Evolutionary conservation across 208 protist genomes (phyloP).

Genomic region (Trypanosoma caninum): DNA sequence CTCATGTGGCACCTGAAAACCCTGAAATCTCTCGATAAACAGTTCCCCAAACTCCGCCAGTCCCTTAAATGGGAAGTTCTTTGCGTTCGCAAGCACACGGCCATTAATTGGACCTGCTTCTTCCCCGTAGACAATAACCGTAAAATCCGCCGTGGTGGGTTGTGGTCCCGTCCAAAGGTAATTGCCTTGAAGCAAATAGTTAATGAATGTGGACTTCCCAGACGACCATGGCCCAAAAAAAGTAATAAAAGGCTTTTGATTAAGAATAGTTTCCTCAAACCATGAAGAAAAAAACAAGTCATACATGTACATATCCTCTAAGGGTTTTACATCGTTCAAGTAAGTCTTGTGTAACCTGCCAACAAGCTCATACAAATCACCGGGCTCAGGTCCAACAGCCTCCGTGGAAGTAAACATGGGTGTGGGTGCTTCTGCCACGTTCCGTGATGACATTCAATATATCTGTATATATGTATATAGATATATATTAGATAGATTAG

Average conservation of each 20-base stretch:
- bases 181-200: slow-evolving; percentile 70
- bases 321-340: slow-evolving; percentile 43
- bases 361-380: slow-evolving; percentile 35
- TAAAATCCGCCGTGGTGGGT: slow-evolving; percentile 80
- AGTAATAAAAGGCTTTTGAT: slow-evolving; percentile 59
- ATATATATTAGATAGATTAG: too few relatives aligned
- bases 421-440: background rate
- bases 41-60: slow-evolving; percentile 81
- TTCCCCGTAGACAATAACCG: slow-evolving; percentile 63
- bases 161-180: slow-evolving; percentile 74
- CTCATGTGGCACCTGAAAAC: slow-evolving; percentile 67
- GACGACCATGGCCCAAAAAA: slow-evolving; percentile 79
- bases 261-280: slow-evolving; percentile 66
- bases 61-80: slow-evolving; percentile 87
- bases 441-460: background rate
- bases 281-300: slow-evolving; percentile 47
- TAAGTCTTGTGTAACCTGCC: slow-evolving; percentile 54
- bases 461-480: background rate
- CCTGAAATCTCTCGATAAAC: slow-evolving; percentile 87
- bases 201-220: slow-evolving; percentile 83
- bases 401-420: slow-evolving; percentile 21
- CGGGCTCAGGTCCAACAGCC: slow-evolving; percentile 28
- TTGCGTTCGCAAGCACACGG: slow-evolving; percentile 72
- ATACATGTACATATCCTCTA: slow-evolving; percentile 75
- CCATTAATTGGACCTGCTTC: slow-evolving; percentile 73